A percentile compares a stretch with the other conserved stretches of the same genome.
phyloP scores from a whole-genome alignment of 345 rosid species.

The Draba incana region DNA sequence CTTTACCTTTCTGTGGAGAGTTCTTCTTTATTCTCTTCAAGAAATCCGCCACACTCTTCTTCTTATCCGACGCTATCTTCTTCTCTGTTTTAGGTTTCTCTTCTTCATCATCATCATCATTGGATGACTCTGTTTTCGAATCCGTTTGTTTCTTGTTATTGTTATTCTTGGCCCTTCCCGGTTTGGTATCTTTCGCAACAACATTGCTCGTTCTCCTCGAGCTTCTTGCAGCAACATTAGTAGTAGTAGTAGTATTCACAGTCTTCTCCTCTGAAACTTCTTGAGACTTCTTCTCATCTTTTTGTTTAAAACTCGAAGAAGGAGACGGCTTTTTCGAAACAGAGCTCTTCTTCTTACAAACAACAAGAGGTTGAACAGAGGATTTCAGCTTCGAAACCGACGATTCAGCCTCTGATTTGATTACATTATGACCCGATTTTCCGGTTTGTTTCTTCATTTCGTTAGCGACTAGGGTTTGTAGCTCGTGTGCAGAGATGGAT shows the following conservation, averaged over 20 bases:
- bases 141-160: slow-evolving; percentile 18
- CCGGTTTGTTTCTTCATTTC: slow-evolving; percentile 42
- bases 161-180: slow-evolving; percentile 24
- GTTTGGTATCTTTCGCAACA: slow-evolving; percentile 23
- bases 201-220: slow-evolving; percentile 54
- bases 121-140: slow-evolving; percentile 30
- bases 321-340: slow-evolving; percentile 48
- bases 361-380: slow-evolving; percentile 51
- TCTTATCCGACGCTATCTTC: slow-evolving; percentile 51
- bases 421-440: slow-evolving; percentile 10
- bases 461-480: slow-evolving; percentile 48
- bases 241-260: slow-evolving; percentile 40
- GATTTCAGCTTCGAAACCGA: slow-evolving; percentile 50
- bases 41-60: slow-evolving; percentile 69
- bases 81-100: slow-evolving; percentile 44
- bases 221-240: slow-evolving; percentile 44
- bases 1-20: slow-evolving; percentile 46
- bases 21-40: slow-evolving; percentile 67
- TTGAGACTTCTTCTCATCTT: slow-evolving; percentile 35
- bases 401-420: slow-evolving; percentile 41
- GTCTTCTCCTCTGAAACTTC: slow-evolving; percentile 50
- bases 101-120: slow-evolving; percentile 26
- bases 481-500: slow-evolving; percentile 53
- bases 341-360: slow-evolving; percentile 61
- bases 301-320: slow-evolving; percentile 42